Evolutionary conservation across 208 protist species (phyloP).

Genomic region (Crithidia thermophila): DNA sequence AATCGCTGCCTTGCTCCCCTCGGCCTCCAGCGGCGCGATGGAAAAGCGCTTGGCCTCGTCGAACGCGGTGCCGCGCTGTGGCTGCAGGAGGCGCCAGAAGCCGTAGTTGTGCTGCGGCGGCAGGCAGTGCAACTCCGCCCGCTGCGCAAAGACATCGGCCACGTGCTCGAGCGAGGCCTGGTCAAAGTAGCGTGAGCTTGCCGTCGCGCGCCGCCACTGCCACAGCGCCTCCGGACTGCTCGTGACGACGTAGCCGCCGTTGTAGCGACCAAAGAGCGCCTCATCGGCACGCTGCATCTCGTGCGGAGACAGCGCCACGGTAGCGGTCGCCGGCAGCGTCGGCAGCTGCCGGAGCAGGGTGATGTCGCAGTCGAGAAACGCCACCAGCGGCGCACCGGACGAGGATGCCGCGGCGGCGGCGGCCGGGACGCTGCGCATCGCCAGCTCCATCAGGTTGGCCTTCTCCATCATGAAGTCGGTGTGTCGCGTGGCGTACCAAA

Average conservation of each 20-base stretch:
- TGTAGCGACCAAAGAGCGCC: conserved; percentile 70
- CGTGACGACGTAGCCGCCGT: conserved; percentile 71
- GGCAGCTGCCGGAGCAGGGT: conserved; percentile 57
- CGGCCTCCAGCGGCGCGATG: conserved; percentile 18
- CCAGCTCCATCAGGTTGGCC: conserved; percentile 72
- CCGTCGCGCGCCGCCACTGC: conserved; percentile 65
- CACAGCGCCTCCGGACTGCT: conserved; percentile 41
- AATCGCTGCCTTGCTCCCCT: conserved; percentile 13
- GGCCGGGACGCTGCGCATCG: conserved; percentile 30
- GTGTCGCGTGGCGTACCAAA: conserved; percentile 76
- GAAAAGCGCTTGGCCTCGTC: conserved; percentile 59
- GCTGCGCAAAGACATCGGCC: conserved; percentile 33
- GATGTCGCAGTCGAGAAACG: conserved; percentile 85
- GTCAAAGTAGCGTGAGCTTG: conserved; percentile 74
- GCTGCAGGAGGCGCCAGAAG: conserved; percentile 84
- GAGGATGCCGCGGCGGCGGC: not conserved
- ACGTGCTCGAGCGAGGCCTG: conserved; percentile 76
- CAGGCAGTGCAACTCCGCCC: conserved; percentile 39
- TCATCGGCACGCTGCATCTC: conserved; percentile 52
- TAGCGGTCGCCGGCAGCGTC: conserved; percentile 25
- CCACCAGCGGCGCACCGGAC: conserved; percentile 10
- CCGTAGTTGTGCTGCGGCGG: conserved; percentile 85
- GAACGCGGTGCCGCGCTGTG: conserved; percentile 16
- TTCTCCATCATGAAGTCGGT: conserved; percentile 92
- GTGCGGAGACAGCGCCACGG: conserved; percentile 72